These are phyloP conservation scores for Coemansia interrupta DNA, from an alignment of 192 early-diverging fungal species.

Conservation along the genomic window DNA sequence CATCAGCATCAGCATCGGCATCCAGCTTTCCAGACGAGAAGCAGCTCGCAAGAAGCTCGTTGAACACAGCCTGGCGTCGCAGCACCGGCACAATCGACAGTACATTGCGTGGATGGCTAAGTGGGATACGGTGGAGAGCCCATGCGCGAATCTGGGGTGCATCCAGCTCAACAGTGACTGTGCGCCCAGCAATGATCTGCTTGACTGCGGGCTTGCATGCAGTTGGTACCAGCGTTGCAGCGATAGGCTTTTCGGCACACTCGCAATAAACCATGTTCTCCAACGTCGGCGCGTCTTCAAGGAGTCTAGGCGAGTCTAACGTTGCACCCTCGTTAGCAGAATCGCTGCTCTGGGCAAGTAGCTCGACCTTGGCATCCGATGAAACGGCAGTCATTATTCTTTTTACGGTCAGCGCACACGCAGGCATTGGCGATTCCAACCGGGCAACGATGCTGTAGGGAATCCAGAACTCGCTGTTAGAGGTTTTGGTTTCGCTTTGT, in stretches of 20 bases:
- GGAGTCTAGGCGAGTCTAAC: conserved; percentile 32
- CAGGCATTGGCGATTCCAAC: conserved; percentile 27
- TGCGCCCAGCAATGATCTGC: not conserved
- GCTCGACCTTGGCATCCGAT: not conserved
- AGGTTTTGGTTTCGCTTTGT: not conserved
- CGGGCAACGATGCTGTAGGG: conserved; percentile 32
- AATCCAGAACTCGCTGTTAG: conserved; percentile 20
- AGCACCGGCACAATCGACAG: conserved; percentile 23
- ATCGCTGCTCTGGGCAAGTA: not conserved
- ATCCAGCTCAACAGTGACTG: conserved; percentile 5
- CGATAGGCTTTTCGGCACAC: not conserved
- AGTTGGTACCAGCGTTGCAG: not conserved
- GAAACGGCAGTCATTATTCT: conserved; percentile 21
- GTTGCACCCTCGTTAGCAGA: not conserved
- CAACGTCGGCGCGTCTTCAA: conserved; percentile 47
- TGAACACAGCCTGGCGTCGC: conserved; percentile 46
- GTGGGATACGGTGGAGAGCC: conserved; percentile 31
- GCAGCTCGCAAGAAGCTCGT: conserved; percentile 43
- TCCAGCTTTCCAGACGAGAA: not conserved
- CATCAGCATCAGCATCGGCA: not conserved
- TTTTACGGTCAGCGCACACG: conserved; percentile 44
- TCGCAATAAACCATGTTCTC: conserved; percentile 19
- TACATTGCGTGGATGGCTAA: conserved; percentile 16
- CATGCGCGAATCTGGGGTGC: conserved; percentile 48
- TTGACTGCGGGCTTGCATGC: not conserved